phyloP scores from a whole-genome alignment of 495 filamentous ascomycete species.

The Lineolata rhizophorae region DNA sequence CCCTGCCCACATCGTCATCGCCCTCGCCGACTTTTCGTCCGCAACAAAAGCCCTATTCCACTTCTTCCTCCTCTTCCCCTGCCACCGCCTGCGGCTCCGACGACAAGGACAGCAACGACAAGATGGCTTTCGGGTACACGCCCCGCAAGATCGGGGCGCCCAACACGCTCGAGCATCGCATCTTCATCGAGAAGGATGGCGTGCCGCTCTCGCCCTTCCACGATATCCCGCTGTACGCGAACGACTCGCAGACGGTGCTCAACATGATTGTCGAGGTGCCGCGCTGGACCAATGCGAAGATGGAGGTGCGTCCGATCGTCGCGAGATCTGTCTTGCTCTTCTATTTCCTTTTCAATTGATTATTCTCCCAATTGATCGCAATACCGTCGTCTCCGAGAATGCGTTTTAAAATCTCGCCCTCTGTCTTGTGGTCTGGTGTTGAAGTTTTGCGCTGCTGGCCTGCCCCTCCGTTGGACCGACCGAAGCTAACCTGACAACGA shows the following conservation, averaged over 20 bases:
- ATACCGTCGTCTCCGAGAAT: too few species aligned
- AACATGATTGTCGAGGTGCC: slow-evolving; percentile 99
- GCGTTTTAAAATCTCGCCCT: too few species aligned
- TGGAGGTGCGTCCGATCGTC: slow-evolving; percentile 46
- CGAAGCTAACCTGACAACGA: slow-evolving; percentile 4
- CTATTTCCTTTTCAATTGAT: too few species aligned
- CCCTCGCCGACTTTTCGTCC: too few species aligned
- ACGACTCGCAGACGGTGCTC: slow-evolving; percentile 73
- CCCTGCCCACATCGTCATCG: too few species aligned
- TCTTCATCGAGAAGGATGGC: slow-evolving; percentile 97
- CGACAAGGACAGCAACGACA: too few species aligned
- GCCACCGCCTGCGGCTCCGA: not conserved
- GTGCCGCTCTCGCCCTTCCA: slow-evolving; percentile 86
- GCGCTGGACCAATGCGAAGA: slow-evolving; percentile 98
- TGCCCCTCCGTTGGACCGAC: not conserved
- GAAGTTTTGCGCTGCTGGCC: too few species aligned
- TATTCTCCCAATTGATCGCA: too few species aligned
- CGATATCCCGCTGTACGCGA: slow-evolving; percentile 94
- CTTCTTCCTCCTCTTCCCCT: not conserved
- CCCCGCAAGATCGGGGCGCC: slow-evolving; percentile 71
- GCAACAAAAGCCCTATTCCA: slow-evolving; percentile 1
- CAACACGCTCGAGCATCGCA: slow-evolving; percentile 89
- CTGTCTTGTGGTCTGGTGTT: too few species aligned
- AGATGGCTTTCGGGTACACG: too few species aligned
- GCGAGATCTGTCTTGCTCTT: too few species aligned